phyloP scores from a whole-genome alignment of 352 stramenopile species.

The Globisporangium irregulare region DNA sequence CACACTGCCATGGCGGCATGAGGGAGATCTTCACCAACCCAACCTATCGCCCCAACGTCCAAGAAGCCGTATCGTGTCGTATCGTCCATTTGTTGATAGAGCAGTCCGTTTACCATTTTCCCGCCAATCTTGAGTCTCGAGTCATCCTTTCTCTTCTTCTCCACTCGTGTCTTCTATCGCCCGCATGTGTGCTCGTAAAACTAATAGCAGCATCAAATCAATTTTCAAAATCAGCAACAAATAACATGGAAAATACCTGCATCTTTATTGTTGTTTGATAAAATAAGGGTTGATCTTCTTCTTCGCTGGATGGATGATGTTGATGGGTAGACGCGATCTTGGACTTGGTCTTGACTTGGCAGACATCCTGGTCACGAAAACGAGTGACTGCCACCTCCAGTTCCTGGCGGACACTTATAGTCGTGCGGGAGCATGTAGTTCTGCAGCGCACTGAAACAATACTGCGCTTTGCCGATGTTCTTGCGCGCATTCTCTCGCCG shows the following conservation, averaged over 20 bases:
- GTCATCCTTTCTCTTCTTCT: background rate
- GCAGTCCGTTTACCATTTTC: slow-evolving; percentile 4
- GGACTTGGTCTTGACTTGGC: background rate
- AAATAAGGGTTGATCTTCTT: background rate
- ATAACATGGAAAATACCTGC: slow-evolving; percentile 3
- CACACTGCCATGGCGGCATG: slow-evolving; percentile 32
- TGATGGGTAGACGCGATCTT: background rate
- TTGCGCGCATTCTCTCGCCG: slow-evolving; percentile 84
- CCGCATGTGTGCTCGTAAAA: background rate
- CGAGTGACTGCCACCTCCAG: slow-evolving; percentile 57
- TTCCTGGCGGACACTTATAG: slow-evolving; percentile 81
- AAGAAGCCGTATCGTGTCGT: slow-evolving; percentile 8
- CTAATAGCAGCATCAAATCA: slow-evolving; percentile 2
- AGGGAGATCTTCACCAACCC: background rate
- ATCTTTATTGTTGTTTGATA: slow-evolving; percentile 10
- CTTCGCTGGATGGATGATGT: background rate
- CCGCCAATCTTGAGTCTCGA: slow-evolving; percentile 3
- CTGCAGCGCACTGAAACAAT: slow-evolving; percentile 79
- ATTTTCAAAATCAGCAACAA: background rate
- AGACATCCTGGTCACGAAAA: slow-evolving; percentile 38
- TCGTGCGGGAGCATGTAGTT: slow-evolving; percentile 80
- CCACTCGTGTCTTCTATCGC: background rate
- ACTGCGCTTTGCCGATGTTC: slow-evolving; percentile 84
- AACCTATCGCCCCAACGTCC: background rate
- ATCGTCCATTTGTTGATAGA: slow-evolving; percentile 14